phyloP scores from a whole-genome alignment of 2,329 filamentous ascomycete genomes.

The Pyrenophora seminiperda region DNA sequence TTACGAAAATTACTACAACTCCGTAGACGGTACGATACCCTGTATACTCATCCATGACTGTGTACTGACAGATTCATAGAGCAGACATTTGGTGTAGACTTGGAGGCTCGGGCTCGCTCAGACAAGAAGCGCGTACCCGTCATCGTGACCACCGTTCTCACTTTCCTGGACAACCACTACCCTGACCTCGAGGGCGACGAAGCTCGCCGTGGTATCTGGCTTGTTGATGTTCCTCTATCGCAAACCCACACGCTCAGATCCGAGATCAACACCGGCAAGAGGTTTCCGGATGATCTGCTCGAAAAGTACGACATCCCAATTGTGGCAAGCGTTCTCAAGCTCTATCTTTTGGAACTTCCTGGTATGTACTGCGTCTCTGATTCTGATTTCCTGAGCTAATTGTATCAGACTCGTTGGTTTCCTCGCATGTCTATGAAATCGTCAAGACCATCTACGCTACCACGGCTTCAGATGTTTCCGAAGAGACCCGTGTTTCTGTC shows the following conservation, averaged over 20 bases:
- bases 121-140: slow-evolving; percentile 95
- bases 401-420: slow-evolving; percentile 85
- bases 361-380: slow-evolving; percentile 60
- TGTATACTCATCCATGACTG: background rate
- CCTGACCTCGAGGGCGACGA: slow-evolving; percentile 97
- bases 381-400: slow-evolving; percentile 24
- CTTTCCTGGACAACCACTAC: slow-evolving; percentile 94
- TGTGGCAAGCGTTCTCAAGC: slow-evolving; percentile 87
- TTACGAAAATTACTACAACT: slow-evolving; percentile 99
- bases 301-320: slow-evolving; percentile 92
- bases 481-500: slow-evolving; percentile 82
- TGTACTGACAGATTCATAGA: slow-evolving; percentile 56
- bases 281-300: slow-evolving; percentile 74
- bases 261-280: slow-evolving; percentile 84
- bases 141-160: slow-evolving; percentile 89
- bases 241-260: slow-evolving; percentile 84
- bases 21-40: slow-evolving; percentile 70
- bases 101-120: slow-evolving; percentile 90
- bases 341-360: slow-evolving; percentile 93
- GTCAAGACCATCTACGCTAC: slow-evolving; percentile 96
- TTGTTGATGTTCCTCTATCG: slow-evolving; percentile 84
- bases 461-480: slow-evolving; percentile 68
- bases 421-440: slow-evolving; percentile 97
- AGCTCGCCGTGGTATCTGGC: slow-evolving; percentile 88
- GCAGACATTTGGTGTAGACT: slow-evolving; percentile 95